A percentile compares a stretch with the other conserved stretches of the same genome.
Conservation (phyloP, 2,329 filamentous ascomycete species). For the Fusarium sp. region DNA sequence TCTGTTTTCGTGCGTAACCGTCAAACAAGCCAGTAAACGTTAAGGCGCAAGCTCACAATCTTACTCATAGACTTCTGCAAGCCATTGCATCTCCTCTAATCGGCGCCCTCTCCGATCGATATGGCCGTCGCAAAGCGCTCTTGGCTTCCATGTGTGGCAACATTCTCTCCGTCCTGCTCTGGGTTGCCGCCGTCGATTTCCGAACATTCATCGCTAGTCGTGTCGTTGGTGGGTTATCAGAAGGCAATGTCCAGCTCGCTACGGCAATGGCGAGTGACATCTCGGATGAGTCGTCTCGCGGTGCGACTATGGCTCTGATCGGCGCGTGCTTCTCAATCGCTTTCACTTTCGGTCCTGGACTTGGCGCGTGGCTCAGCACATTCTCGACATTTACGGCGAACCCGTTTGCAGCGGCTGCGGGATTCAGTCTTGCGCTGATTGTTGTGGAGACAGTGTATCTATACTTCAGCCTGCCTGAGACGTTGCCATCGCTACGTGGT, state of each 20-base stretch:
- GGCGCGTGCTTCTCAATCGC: conserved; percentile 97
- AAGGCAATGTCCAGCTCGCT: conserved; percentile 96
- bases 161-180: conserved; percentile 90
- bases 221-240: conserved; percentile 90
- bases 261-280: conserved; percentile 97
- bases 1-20: conserved; percentile 73
- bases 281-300: conserved; percentile 83
- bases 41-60: conserved; percentile 1
- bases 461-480: conserved; percentile 87
- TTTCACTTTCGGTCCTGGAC: conserved; percentile 93
- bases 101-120: conserved; percentile 84
- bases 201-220: conserved; percentile 94
- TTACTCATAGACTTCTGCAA: conserved; percentile 75
- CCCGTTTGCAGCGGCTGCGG: conserved; percentile 92
- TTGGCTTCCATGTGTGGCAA: conserved; percentile 94
- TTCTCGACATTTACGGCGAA: conserved; percentile 84
- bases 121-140: conserved; percentile 87
- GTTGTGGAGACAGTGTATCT: conserved; percentile 89
- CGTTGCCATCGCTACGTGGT: conserved; percentile 69
- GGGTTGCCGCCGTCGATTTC: conserved; percentile 94
- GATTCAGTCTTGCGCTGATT: conserved; percentile 85
- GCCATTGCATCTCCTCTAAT: conserved; percentile 93
- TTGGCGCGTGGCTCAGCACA: conserved; percentile 86
- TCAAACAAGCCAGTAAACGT: neutral
- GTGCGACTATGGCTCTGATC: conserved; percentile 94